These are phyloP conservation scores for Cucumis hystrix DNA, from an alignment of 306 rosid species.

Conservation along the genomic window DNA sequence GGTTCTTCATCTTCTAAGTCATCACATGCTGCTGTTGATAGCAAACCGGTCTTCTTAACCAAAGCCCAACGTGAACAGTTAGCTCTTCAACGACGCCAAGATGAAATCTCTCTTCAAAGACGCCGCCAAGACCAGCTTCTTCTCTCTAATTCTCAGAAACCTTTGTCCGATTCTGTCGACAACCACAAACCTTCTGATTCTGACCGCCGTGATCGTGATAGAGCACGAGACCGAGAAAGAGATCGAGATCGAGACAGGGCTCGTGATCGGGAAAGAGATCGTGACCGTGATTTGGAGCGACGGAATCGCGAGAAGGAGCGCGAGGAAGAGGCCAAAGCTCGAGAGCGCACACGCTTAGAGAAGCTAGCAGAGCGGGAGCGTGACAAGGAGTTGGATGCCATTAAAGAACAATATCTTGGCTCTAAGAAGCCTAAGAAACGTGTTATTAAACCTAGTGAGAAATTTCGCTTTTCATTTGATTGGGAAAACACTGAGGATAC, in stretches of 20 bases:
- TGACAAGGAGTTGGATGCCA: conserved; percentile 59
- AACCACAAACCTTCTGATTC: conserved; percentile 30
- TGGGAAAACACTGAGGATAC: conserved; percentile 95
- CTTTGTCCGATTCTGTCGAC: conserved; percentile 15
- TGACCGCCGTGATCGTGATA: conserved; percentile 50
- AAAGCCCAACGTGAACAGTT: conserved; percentile 66
- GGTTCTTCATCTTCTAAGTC: neutral
- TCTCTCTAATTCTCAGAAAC: conserved; percentile 18
- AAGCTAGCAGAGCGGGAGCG: conserved; percentile 66
- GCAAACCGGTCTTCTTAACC: conserved; percentile 55
- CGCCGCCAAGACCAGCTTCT: conserved; percentile 39
- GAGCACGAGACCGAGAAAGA: conserved; percentile 16
- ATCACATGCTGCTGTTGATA: neutral
- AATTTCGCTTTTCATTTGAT: conserved; percentile 78
- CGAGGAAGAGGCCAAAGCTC: conserved; percentile 46
- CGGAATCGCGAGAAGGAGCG: conserved; percentile 60
- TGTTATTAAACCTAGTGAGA: conserved; percentile 86
- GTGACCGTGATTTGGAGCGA: conserved; percentile 39
- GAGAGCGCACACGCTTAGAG: conserved; percentile 53
- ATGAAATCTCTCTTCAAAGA: conserved; percentile 33
- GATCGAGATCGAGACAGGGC: conserved; percentile 23
- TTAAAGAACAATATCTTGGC: conserved; percentile 79
- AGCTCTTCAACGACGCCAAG: conserved; percentile 71
- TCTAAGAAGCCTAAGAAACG: conserved; percentile 84
- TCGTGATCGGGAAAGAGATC: conserved; percentile 27